phyloP scores from a whole-genome alignment of 1,284 basidiomycete genomes.

The Trichosporon sp. region DNA sequence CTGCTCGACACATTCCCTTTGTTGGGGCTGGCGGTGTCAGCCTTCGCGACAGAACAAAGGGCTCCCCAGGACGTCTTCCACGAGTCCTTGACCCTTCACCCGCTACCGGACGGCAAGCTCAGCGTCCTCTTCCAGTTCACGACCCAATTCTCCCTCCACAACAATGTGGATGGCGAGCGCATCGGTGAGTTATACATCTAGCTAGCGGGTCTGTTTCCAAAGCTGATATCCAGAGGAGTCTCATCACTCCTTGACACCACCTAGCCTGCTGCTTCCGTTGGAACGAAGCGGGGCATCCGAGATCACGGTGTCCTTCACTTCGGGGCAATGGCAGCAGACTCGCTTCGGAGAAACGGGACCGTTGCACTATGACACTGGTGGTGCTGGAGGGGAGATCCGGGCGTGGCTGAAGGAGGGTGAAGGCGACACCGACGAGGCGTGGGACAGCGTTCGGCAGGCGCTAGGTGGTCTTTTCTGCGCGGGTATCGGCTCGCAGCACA shows the following conservation, averaged over 20 bases:
- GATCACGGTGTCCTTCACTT: constrained; percentile 81
- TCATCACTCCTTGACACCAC: constrained; percentile 81
- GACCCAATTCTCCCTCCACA: constrained; percentile 60
- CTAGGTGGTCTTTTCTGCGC: constrained; percentile 93
- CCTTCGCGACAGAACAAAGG: neutral
- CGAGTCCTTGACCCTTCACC: constrained; percentile 72
- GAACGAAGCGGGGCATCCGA: constrained; percentile 81
- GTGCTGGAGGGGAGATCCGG: constrained; percentile 84
- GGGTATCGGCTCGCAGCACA: constrained; percentile 71
- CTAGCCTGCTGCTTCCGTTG: constrained; percentile 81
- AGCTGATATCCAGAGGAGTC: constrained; percentile 61
- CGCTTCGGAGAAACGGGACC: constrained; percentile 73
- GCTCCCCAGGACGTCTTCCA: constrained; percentile 36
- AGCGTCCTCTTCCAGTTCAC: constrained; percentile 81
- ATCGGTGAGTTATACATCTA: constrained; percentile 15
- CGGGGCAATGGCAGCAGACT: constrained; percentile 86
- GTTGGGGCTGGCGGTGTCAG: constrained; percentile 16
- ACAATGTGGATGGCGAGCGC: constrained; percentile 18
- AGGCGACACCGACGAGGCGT: constrained; percentile 66
- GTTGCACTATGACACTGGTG: constrained; percentile 65
- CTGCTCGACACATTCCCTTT: constrained; percentile 22
- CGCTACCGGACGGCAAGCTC: constrained; percentile 81
- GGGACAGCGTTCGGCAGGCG: constrained; percentile 82
- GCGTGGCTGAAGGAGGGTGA: constrained; percentile 69
- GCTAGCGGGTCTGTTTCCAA: neutral